These are phyloP conservation scores for Eudorina sp. DNA, from an alignment of 139 green algal genomes.

Conservation along the genomic window DNA sequence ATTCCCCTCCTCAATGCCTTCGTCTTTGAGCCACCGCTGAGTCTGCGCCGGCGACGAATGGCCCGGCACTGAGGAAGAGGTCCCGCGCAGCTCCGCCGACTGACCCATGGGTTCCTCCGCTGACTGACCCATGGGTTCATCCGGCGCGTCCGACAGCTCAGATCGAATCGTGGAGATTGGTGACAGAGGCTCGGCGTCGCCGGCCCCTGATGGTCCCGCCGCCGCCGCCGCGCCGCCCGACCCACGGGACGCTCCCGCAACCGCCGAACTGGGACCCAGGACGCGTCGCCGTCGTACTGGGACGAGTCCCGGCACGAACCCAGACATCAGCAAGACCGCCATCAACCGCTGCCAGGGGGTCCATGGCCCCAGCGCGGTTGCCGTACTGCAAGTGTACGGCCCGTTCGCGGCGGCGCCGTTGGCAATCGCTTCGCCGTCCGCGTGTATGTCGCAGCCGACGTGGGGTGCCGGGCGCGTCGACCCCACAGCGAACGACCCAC, in stretches of 20 bases:
- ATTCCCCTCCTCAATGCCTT: no score
- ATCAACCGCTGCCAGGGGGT: conserved; percentile 47
- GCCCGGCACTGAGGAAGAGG: no score
- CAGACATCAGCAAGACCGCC: conserved; percentile 52
- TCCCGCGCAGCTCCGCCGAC: no score
- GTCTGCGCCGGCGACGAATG: no score
- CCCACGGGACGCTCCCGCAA: background rate
- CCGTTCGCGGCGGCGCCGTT: background rate
- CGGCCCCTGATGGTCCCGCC: background rate
- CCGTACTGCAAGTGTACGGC: background rate
- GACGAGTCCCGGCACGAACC: conserved; percentile 3
- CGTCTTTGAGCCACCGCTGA: no score
- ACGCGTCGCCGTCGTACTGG: background rate
- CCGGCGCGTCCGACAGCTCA: no score
- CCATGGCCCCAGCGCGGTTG: background rate
- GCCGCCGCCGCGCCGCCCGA: background rate
- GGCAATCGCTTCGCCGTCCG: background rate
- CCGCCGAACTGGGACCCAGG: background rate
- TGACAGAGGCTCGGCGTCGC: background rate
- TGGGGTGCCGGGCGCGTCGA: background rate
- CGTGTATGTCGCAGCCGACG: conserved; percentile 3
- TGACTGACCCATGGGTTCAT: no score
- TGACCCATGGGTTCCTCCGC: no score
- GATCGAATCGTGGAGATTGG: background rate
- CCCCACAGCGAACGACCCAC: background rate